These are phyloP conservation scores for Amanita brunnescens DNA, from an alignment of 768 basidiomycete genomes.

Conservation along the genomic window DNA sequence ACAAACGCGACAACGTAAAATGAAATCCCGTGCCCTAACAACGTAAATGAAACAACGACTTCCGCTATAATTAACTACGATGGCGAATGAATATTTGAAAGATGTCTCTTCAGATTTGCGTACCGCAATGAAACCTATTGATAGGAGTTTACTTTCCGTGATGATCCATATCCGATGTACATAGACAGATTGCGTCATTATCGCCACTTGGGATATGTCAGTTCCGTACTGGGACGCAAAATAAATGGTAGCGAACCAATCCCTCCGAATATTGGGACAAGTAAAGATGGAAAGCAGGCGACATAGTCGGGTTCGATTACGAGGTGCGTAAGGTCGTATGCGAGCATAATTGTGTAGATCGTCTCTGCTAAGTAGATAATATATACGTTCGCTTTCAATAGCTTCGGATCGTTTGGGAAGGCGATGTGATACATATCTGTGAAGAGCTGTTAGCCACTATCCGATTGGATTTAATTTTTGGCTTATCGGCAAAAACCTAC, in stretches of 20 bases:
- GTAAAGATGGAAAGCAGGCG: no score
- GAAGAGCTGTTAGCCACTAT: background rate
- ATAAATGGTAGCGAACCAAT: no score
- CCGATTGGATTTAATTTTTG: no score
- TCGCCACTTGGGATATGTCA: no score
- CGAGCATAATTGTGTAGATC: constrained; percentile 19
- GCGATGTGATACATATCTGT: constrained; percentile 25
- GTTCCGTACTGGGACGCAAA: no score
- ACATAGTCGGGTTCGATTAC: background rate
- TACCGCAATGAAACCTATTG: constrained; percentile 7
- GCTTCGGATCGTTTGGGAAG: constrained; percentile 19
- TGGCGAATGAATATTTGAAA: background rate
- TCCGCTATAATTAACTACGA: background rate
- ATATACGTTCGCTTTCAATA: constrained; percentile 20
- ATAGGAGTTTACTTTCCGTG: constrained; percentile 12
- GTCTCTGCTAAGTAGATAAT: constrained; percentile 20
- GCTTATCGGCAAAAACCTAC: background rate
- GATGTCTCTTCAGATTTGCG: background rate
- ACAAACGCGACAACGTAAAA: background rate
- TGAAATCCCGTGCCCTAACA: background rate
- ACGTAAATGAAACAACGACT: background rate
- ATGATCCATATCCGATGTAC: constrained; percentile 25
- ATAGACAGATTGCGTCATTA: constrained; percentile 10
- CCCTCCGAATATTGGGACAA: no score
- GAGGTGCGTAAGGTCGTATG: constrained; percentile 13